A percentile compares a stretch with the other conserved stretches of the same genome.
Conservation (phyloP, 129 eudicot genomes). For the Ambrosia artemisiifolia region DNA sequence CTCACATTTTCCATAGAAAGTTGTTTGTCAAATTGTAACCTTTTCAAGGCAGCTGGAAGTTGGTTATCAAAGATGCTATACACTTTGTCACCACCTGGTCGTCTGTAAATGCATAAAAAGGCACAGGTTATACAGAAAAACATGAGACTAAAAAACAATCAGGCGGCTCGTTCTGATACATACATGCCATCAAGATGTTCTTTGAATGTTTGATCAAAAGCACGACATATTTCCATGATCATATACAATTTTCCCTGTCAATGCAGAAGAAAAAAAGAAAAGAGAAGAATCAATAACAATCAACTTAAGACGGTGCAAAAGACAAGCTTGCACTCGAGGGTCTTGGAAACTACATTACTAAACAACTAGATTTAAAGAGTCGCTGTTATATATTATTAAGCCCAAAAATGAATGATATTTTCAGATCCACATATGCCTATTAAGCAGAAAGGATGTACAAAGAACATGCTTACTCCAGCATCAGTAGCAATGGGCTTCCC, state of each 20-base stretch:
- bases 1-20: constrained; percentile 92
- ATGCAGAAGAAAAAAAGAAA: constrained; percentile 9
- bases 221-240: constrained; percentile 90
- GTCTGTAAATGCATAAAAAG: constrained; percentile 48
- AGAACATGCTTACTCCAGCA: constrained; percentile 72
- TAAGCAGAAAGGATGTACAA: not conserved
- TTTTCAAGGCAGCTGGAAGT: constrained; percentile 92
- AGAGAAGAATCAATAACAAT: not conserved
- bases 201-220: constrained; percentile 86
- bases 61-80: constrained; percentile 81
- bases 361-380: not conserved
- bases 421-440: constrained; percentile 8
- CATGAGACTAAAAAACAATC: not conserved
- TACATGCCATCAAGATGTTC: constrained; percentile 99
- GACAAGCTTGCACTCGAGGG: not conserved
- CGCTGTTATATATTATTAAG: not conserved
- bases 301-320: constrained; percentile 11
- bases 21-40: constrained; percentile 94
- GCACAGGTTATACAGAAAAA: no score
- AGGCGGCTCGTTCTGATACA: constrained; percentile 29
- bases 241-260: constrained; percentile 82
- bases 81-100: constrained; percentile 95
- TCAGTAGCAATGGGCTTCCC: constrained; percentile 94
- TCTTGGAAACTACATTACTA: not conserved
- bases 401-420: not conserved